Conservation (phyloP, 2,329 filamentous ascomycete species). For the Fusarium dlaminii region DNA sequence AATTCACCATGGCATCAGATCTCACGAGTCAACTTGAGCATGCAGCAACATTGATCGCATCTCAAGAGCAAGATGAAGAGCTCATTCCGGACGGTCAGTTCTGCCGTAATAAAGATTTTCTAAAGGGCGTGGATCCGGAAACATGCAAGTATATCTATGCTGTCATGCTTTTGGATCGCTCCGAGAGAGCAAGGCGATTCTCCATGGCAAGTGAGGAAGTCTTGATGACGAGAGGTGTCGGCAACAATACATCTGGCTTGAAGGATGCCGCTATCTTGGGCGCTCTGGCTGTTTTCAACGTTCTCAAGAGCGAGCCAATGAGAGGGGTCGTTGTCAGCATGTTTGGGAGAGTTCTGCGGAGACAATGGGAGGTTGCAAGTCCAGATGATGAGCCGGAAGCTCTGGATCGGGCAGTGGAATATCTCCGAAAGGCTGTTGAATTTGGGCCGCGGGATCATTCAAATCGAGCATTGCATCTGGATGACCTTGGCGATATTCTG, state of each 20-base stretch:
- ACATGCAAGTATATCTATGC: not conserved
- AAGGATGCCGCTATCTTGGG: not conserved
- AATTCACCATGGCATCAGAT: not conserved
- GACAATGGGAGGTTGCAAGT: not conserved
- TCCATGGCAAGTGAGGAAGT: not conserved
- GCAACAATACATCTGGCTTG: not conserved
- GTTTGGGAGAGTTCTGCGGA: not conserved
- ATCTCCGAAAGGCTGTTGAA: not conserved
- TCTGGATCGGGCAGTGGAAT: not conserved
- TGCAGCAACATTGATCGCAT: not conserved
- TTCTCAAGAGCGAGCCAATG: not conserved
- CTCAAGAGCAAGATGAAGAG: not conserved
- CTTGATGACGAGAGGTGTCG: not conserved
- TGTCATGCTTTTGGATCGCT: not conserved
- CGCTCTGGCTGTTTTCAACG: not conserved
- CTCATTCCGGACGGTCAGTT: not conserved
- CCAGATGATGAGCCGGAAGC: fast-evolving
- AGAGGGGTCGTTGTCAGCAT: not conserved
- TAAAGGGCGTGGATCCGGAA: not conserved
- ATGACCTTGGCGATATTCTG: not conserved
- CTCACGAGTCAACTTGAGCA: not conserved
- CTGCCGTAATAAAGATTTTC: not conserved
- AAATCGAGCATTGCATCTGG: not conserved
- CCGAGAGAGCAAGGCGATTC: not conserved
- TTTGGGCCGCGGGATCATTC: not conserved